Percentiles rank a stretch among this genome's conserved stretches.
phyloP scores from a whole-genome alignment of 148 eudicot species.

The Rhododendron mucronatum region DNA sequence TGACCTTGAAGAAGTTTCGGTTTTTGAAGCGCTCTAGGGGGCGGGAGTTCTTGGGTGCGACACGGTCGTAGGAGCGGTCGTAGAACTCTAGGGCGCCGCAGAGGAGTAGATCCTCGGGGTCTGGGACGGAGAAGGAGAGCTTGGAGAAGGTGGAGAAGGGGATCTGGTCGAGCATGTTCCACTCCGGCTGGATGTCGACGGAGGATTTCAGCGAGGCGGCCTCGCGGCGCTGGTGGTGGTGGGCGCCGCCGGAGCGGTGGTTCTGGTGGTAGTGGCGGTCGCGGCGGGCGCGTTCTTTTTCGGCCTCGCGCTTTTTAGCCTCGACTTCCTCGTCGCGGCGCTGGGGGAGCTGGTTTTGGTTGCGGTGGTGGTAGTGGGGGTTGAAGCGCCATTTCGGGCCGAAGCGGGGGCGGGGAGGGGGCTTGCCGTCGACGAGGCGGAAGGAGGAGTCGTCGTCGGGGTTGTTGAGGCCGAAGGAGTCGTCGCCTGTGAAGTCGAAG shows the following conservation, averaged over 20 bases:
- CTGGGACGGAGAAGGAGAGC: slow-evolving; percentile 62
- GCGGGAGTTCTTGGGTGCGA: slow-evolving; percentile 72
- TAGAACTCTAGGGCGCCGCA: slow-evolving; percentile 71
- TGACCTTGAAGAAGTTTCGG: slow-evolving; percentile 82
- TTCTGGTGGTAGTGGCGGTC: slow-evolving; percentile 65
- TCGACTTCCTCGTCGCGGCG: slow-evolving; percentile 89
- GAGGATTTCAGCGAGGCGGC: slow-evolving; percentile 72
- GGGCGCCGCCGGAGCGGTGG: slow-evolving; percentile 42
- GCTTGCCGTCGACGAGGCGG: slow-evolving; percentile 84
- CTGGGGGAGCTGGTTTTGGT: slow-evolving; percentile 43
- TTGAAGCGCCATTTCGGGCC: slow-evolving; percentile 80
- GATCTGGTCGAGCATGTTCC: slow-evolving; percentile 97
- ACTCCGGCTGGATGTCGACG: slow-evolving; percentile 92
- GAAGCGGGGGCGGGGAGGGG: slow-evolving; percentile 61
- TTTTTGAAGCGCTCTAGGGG: slow-evolving; percentile 76
- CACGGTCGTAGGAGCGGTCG: slow-evolving; percentile 60
- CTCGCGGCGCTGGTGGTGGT: slow-evolving; percentile 49
- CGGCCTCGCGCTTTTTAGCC: slow-evolving; percentile 74
- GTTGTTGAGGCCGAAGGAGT: slow-evolving; percentile 50
- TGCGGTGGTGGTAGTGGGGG: slow-evolving; percentile 41
- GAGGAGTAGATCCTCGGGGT: slow-evolving; percentile 72
- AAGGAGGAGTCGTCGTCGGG: slow-evolving; percentile 65
- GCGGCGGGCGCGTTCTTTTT: slow-evolving; percentile 75
- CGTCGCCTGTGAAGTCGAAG: slow-evolving; percentile 89
- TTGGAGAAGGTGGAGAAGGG: slow-evolving; percentile 85